These are phyloP conservation scores for Pseudocercospora cruenta DNA, from an alignment of 2,329 filamentous ascomycete species.

Conservation along the genomic window DNA sequence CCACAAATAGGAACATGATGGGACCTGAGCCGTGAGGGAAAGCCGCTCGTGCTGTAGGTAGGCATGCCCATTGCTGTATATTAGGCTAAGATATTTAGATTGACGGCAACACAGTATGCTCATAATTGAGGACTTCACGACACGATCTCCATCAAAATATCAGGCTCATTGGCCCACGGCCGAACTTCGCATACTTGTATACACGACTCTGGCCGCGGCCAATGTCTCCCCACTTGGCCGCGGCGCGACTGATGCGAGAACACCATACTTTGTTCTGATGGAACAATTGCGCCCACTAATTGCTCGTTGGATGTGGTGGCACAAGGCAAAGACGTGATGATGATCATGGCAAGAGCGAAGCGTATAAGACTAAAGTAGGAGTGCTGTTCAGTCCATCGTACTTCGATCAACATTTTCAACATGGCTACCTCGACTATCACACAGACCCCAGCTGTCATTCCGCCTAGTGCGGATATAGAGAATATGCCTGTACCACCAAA, in stretches of 20 bases:
- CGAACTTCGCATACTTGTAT: too few relatives aligned
- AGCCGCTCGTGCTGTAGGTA: too few relatives aligned
- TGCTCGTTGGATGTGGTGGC: neutral
- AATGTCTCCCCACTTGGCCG: neutral
- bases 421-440: neutral
- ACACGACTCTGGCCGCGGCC: neutral
- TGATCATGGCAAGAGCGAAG: neutral
- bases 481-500: conserved; percentile 9
- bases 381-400: neutral
- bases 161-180: too few relatives aligned
- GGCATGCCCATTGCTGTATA: too few relatives aligned
- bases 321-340: neutral
- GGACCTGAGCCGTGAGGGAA: too few relatives aligned
- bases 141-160: too few relatives aligned
- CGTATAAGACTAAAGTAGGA: neutral
- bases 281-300: neutral
- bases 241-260: neutral
- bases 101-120: too few relatives aligned
- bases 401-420: neutral
- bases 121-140: too few relatives aligned
- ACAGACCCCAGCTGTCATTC: neutral
- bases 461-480: neutral
- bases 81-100: too few relatives aligned
- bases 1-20: too few relatives aligned
- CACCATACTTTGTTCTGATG: neutral